These are phyloP conservation scores for Lactarius pseudohatsudake DNA, from an alignment of 768 basidiomycete genomes.

Conservation along the genomic window DNA sequence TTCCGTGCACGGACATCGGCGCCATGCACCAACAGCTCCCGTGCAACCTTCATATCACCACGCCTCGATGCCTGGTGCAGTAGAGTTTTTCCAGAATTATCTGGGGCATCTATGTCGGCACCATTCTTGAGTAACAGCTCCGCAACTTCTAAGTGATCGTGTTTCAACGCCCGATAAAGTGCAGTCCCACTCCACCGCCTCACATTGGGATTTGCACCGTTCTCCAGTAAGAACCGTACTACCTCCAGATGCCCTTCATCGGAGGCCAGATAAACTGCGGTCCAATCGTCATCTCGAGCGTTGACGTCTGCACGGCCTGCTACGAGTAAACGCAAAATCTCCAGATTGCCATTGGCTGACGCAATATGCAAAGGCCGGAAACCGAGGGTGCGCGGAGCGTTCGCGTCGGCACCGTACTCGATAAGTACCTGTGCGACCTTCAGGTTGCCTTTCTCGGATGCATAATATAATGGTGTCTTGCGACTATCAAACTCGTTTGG, in stretches of 20 bases:
- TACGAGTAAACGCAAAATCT: too few species aligned
- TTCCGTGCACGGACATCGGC: background rate
- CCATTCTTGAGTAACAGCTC: background rate
- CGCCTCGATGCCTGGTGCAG: background rate
- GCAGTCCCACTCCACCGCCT: background rate
- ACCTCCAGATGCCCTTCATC: rapidly evolving
- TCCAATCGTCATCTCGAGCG: too few species aligned
- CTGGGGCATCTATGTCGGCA: background rate
- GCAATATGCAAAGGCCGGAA: too few species aligned
- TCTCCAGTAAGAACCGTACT: background rate
- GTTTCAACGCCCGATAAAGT: background rate
- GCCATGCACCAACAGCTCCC: background rate
- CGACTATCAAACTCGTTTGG: too few species aligned
- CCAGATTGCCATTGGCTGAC: too few species aligned
- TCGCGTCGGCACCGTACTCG: too few species aligned
- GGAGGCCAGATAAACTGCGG: too few species aligned
- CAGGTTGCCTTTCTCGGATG: too few species aligned
- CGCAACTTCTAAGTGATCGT: background rate
- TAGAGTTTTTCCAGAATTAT: background rate
- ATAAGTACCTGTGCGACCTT: too few species aligned
- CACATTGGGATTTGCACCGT: background rate
- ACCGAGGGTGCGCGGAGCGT: too few species aligned
- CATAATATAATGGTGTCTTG: too few species aligned
- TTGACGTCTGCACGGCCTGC: too few species aligned
- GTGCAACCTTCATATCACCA: background rate